Percentiles rank a stretch among this genome's conserved stretches.
These are phyloP conservation scores for Diaporthe batatas DNA, from an alignment of 2,329 filamentous ascomycete genomes.

Conservation along the genomic window DNA sequence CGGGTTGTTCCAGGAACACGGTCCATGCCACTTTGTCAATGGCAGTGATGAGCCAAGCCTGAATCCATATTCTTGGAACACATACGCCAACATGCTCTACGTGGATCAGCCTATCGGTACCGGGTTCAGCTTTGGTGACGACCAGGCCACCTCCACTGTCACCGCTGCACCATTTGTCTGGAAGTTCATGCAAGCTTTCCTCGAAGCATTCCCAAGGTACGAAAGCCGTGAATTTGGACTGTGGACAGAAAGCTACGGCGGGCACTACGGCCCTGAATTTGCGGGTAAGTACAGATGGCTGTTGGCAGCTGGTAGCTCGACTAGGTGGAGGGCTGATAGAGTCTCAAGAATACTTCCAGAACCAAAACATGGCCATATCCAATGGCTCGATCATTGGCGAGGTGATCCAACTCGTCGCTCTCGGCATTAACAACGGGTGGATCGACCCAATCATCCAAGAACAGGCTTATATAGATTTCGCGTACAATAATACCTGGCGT, in stretches of 20 bases:
- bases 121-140: conserved; percentile 54
- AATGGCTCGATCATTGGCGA: conserved; percentile 44
- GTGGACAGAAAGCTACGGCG: conserved; percentile 52
- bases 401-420: conserved; percentile 50
- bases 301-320: not conserved
- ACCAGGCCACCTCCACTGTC: conserved; percentile 36
- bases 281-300: not conserved
- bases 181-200: conserved; percentile 38
- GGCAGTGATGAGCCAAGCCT: conserved; percentile 61
- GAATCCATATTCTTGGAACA: conserved; percentile 72
- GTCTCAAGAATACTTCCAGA: conserved; percentile 31
- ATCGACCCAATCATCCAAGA: conserved; percentile 46
- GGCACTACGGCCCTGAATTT: conserved; percentile 52
- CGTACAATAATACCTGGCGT: conserved; percentile 54
- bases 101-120: conserved; percentile 68
- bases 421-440: conserved; percentile 53
- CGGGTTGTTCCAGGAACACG: conserved; percentile 64
- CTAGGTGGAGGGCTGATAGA: not conserved
- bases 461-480: conserved; percentile 49
- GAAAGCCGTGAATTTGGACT: conserved; percentile 42
- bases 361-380: conserved; percentile 32
- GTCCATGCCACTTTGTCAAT: conserved; percentile 60
- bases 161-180: conserved; percentile 37
- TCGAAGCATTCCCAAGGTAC: conserved; percentile 31
- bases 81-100: conserved; percentile 67